These are phyloP conservation scores for Casuarina equisetifolia DNA, from an alignment of 306 rosid genomes.

Conservation along the genomic window DNA sequence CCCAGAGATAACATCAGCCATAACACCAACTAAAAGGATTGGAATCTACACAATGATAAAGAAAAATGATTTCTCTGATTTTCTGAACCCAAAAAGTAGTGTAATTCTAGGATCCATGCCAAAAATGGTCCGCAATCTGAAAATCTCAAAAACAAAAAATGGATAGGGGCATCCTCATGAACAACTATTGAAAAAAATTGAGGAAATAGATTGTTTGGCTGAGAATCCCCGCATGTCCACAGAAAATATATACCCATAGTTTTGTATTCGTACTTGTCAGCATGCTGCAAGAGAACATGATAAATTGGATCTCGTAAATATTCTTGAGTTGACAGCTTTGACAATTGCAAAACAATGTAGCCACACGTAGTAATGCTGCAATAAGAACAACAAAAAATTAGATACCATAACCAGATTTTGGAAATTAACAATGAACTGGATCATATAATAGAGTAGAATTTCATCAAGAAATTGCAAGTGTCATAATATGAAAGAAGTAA, in stretches of 20 bases:
- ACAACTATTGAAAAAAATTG: background rate
- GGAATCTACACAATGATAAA: background rate
- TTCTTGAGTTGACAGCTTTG: constrained; percentile 71
- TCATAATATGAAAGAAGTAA: background rate
- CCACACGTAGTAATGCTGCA: constrained; percentile 64
- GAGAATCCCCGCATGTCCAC: too few relatives aligned
- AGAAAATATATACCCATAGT: background rate
- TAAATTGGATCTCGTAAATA: constrained; percentile 62
- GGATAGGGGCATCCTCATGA: background rate
- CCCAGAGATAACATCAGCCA: background rate
- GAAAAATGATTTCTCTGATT: background rate
- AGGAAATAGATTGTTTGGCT: background rate
- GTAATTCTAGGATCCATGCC: background rate
- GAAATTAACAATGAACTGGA: background rate
- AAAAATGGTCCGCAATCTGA: background rate
- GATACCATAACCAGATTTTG: constrained; percentile 12
- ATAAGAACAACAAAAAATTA: constrained; percentile 19
- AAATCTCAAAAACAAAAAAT: background rate
- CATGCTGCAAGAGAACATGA: constrained; percentile 57
- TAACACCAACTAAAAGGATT: background rate
- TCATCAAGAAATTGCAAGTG: constrained; percentile 1
- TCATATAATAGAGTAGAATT: background rate
- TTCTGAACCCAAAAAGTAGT: background rate
- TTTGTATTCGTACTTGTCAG: constrained; percentile 53
- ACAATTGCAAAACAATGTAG: constrained; percentile 62